These are phyloP conservation scores for Aspergillus sp. DNA, from an alignment of 2,329 filamentous ascomycete species.

Conservation along the genomic window DNA sequence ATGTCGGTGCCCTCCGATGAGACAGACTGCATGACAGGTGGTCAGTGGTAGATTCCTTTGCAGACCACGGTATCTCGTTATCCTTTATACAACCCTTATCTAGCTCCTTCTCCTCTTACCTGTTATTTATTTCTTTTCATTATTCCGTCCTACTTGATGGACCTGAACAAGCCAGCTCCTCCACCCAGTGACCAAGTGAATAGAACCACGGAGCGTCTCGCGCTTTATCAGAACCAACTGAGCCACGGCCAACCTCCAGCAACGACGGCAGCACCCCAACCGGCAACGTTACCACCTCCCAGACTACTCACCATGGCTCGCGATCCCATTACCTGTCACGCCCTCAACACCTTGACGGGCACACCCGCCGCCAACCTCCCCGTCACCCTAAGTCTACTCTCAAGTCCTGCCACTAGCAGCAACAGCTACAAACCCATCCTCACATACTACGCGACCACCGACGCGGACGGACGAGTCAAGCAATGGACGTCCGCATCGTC, in stretches of 20 bases:
- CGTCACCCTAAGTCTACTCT: conserved; percentile 52
- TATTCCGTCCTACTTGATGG: conserved; percentile 16
- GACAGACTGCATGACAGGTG: conserved; percentile 7
- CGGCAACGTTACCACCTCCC: conserved; percentile 5
- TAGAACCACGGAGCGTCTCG: conserved; percentile 26
- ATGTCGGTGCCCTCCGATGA: conserved; percentile 32
- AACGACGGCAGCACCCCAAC: conserved; percentile 7
- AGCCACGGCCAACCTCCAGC: conserved; percentile 6
- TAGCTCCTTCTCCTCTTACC: conserved; percentile 1
- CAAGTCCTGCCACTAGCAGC: conserved; percentile 32
- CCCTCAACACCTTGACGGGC: conserved; percentile 44
- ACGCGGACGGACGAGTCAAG: conserved; percentile 42
- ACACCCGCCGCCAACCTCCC: conserved; percentile 41
- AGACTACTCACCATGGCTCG: conserved; percentile 26
- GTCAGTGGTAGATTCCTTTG: conserved; percentile 12
- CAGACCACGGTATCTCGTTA: neutral
- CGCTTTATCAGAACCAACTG: conserved; percentile 29
- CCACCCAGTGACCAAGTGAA: conserved; percentile 12
- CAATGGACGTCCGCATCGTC: conserved; percentile 30
- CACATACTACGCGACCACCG: conserved; percentile 35
- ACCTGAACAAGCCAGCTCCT: conserved; percentile 13
- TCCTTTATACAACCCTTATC: neutral
- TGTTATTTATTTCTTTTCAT: conserved; percentile 1
- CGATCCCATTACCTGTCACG: conserved; percentile 45
- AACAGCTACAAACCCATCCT: conserved; percentile 18